Conservation (phyloP, 2,329 filamentous ascomycete genomes). For the Colletotrichum sp. region DNA sequence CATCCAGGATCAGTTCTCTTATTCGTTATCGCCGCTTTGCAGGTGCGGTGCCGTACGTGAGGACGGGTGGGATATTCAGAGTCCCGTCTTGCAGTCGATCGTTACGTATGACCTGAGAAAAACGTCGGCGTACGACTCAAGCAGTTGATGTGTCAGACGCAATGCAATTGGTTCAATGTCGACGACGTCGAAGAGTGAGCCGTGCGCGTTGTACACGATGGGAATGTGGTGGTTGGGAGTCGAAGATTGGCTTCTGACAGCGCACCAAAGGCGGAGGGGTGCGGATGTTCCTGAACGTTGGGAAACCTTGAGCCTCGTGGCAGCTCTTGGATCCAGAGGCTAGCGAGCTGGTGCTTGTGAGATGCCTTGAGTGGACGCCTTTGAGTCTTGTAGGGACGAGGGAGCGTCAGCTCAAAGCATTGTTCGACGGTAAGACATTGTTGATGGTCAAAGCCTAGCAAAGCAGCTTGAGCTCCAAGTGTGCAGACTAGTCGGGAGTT, state of each 20-base stretch:
- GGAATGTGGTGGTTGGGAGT: not conserved
- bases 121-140: not conserved
- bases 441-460: not conserved
- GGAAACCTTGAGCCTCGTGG: slow-evolving; percentile 6
- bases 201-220: not conserved
- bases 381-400: not conserved
- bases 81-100: not conserved
- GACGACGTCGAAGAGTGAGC: not conserved
- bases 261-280: not conserved
- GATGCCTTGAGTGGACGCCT: not conserved
- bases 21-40: not conserved
- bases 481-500: not conserved
- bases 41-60: not conserved
- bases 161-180: not conserved
- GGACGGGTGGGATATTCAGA: not conserved
- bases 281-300: not conserved
- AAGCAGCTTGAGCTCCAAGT: not conserved
- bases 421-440: not conserved
- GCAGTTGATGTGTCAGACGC: not conserved
- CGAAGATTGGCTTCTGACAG: not conserved
- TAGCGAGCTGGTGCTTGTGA: not conserved
- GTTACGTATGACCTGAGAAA: not conserved
- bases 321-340: not conserved
- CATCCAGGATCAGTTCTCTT: not conserved
- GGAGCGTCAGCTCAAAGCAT: not conserved